Evolutionary conservation across 768 basidiomycete genomes (phyloP), one percentile per base, ranked within the genome.

Genomic region (Asterophora parasitica): DNA sequence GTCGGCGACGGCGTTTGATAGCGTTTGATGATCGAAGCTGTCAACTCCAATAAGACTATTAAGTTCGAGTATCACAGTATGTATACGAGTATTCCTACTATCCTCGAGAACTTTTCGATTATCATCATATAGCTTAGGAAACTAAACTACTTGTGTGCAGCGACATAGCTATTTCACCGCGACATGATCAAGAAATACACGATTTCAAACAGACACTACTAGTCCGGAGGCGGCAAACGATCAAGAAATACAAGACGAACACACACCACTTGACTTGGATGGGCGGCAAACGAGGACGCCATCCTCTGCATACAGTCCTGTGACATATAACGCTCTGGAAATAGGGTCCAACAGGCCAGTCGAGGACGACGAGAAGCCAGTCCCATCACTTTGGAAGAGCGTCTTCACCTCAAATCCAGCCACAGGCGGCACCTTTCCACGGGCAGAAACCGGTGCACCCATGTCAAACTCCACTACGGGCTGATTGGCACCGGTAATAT

Each of bases 351-450:
- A 60, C 52, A 85, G 48, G 1, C 69, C 76, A 7, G 81, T 82
- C 7, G 72, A 65, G 12, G 81, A 78, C 2, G 74, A 65, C 11
- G 74, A 71, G 56, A 84, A 83, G 4, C 74, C 73, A 3, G 72
- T 68, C n/a, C 86, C 85, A 51, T 81, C 70, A 55, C 86, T 88
- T 65, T 85, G 85, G 66, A 85, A 88, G n/a, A 88, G 52, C 0
- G 86, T 85, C 56, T 74, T 69, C 26, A 86, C 46, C 28, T 71
- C 69, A 55, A 75, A 67, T 1, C 65, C 66, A 8, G 51, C 52
- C 20, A 66, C 59, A 12, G 59, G 55, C 0, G 70, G 59, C 0
- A 75, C 70, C 38, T 75, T 72, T 37, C 58, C 60, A 46, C 61
- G 69, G 30, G 70, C 72, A 0, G 83, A 72, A 32, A 77, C 58